phyloP scores from a whole-genome alignment of 257 asterid genomes.

The Solanum lycopersicoides region DNA sequence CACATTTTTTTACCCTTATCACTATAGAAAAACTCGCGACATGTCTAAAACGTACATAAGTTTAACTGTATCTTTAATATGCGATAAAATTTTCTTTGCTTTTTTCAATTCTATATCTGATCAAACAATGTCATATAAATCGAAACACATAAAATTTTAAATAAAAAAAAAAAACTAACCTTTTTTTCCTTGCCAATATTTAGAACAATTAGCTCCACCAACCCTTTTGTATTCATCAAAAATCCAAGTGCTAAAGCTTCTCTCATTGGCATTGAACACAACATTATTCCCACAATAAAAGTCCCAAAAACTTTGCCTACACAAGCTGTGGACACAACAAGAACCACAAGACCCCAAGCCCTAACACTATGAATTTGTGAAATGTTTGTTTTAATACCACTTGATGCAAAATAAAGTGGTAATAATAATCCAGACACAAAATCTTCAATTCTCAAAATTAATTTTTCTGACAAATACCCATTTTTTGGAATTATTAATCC shows the following conservation, averaged over 20 bases:
- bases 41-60: neutral
- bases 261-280: conserved; percentile 39
- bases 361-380: conserved; percentile 17
- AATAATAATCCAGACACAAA: conserved; percentile 50
- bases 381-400: conserved; percentile 39
- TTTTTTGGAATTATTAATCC: conserved; percentile 49
- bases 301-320: conserved; percentile 52
- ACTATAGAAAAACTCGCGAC: neutral
- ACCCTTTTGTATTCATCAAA: conserved; percentile 65
- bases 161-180: neutral
- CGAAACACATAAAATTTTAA: neutral
- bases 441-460: conserved; percentile 42
- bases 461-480: conserved; percentile 26
- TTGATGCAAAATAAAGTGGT: conserved; percentile 53
- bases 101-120: neutral
- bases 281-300: conserved; percentile 38
- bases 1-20: neutral
- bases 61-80: too few species aligned
- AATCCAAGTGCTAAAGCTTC: conserved; percentile 53
- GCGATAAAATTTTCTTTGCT: neutral
- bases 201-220: conserved; percentile 24
- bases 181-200: neutral
- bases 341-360: conserved; percentile 52
- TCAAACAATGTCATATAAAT: neutral
- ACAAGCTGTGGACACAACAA: conserved; percentile 43